Conservation (phyloP, 768 basidiomycete species). For the Chalciporus chontae region DNA sequence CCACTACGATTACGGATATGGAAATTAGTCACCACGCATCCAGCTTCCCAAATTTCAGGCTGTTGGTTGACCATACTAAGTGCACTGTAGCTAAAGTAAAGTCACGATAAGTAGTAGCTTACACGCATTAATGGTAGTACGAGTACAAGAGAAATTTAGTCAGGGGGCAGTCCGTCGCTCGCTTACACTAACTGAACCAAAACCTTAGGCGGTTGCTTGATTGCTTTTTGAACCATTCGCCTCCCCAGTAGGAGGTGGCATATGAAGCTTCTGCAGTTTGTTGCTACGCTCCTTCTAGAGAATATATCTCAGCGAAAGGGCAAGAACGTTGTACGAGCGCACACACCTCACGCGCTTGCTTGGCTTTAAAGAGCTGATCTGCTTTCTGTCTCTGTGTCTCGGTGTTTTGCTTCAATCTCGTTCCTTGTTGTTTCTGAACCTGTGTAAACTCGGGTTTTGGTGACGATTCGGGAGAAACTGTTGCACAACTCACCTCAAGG, state of each 20-base stretch:
- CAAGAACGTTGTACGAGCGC: background rate
- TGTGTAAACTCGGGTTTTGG: background rate
- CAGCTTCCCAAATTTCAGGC: constrained; percentile 26
- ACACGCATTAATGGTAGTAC: no score
- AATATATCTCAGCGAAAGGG: background rate
- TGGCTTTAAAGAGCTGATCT: constrained; percentile 19
- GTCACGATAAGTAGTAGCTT: no score
- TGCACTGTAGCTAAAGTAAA: no score
- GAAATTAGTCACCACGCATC: constrained; percentile 19
- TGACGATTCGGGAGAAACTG: background rate
- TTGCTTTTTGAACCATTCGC: background rate
- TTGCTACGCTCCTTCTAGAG: constrained; percentile 19
- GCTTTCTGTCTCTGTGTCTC: constrained; percentile 17
- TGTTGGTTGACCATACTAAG: background rate
- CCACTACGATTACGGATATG: background rate
- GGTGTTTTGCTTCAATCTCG: constrained; percentile 15
- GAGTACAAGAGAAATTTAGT: background rate
- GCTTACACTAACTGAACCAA: background rate
- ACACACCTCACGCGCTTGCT: constrained; percentile 23
- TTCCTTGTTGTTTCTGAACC: constrained; percentile 25
- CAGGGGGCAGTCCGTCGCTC: background rate
- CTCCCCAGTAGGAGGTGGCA: background rate
- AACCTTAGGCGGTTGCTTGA: background rate
- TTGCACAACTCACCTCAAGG: constrained; percentile 35
- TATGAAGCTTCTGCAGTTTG: constrained; percentile 13